These are phyloP conservation scores for Cinnamomum chago DNA, from an alignment of 164 flowering plant genomes.

Conservation along the genomic window DNA sequence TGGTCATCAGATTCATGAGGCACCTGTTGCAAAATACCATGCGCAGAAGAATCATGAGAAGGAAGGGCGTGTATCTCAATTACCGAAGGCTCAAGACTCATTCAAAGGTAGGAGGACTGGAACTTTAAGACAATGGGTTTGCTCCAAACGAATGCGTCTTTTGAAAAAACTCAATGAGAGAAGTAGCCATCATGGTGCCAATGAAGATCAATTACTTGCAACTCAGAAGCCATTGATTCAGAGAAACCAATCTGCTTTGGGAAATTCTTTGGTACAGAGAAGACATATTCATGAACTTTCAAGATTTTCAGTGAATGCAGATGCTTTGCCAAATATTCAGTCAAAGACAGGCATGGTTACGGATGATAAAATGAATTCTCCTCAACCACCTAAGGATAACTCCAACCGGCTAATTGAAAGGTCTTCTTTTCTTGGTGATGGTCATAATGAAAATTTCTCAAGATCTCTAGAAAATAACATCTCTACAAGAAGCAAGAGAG, in stretches of 20 bases:
- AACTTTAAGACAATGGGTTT: slow-evolving; percentile 42
- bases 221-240: slow-evolving; percentile 23
- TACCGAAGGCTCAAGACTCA: slow-evolving; percentile 22
- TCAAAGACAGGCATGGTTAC: slow-evolving; percentile 7
- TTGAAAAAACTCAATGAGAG: slow-evolving; percentile 31
- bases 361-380: slow-evolving; percentile 22
- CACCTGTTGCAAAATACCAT: slow-evolving; percentile 18
- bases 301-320: slow-evolving; percentile 14
- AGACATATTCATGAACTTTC: slow-evolving; percentile 9
- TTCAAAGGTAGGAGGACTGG: slow-evolving; percentile 29
- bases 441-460: slow-evolving; percentile 11
- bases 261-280: slow-evolving; percentile 22
- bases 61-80: slow-evolving; percentile 21
- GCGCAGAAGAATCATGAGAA: slow-evolving; percentile 19
- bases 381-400: slow-evolving; percentile 15
- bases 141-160: slow-evolving; percentile 50
- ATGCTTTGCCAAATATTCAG: no score
- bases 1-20: slow-evolving; percentile 32
- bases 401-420: slow-evolving; percentile 17
- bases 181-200: slow-evolving; percentile 18
- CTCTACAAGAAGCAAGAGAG: slow-evolving; percentile 24
- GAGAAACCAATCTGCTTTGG: slow-evolving; percentile 20
- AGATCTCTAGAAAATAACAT: slow-evolving; percentile 15
- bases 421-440: slow-evolving; percentile 14
- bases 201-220: slow-evolving; percentile 14